Percentiles rank a stretch among this genome's conserved stretches.
These are phyloP conservation scores for Phylloporus arenicola DNA, from an alignment of 768 basidiomycete species.

Conservation along the genomic window DNA sequence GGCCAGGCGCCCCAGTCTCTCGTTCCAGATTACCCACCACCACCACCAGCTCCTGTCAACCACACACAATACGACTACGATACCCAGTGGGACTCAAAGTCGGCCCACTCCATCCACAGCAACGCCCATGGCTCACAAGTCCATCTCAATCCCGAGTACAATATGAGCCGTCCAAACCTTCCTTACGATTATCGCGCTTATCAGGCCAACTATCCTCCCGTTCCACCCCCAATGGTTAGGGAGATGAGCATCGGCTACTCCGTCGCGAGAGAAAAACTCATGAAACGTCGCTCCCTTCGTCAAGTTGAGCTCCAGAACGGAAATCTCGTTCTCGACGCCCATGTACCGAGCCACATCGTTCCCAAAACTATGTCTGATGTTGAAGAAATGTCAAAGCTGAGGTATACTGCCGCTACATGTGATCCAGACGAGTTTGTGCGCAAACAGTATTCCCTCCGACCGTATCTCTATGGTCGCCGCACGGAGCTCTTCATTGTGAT, in stretches of 20 bases:
- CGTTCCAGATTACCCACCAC: conserved; percentile 35
- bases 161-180: conserved; percentile 45
- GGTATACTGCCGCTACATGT: conserved; percentile 85
- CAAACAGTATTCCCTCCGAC: conserved; percentile 71
- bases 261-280: conserved; percentile 68
- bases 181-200: conserved; percentile 36
- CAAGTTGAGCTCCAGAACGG: conserved; percentile 78
- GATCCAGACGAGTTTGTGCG: conserved; percentile 86
- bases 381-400: conserved; percentile 79
- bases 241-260: conserved; percentile 55
- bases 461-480: conserved; percentile 69
- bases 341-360: conserved; percentile 72
- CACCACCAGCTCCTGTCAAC: conserved; percentile 17
- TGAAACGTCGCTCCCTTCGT: conserved; percentile 73
- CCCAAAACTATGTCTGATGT: conserved; percentile 56
- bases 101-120: conserved; percentile 58
- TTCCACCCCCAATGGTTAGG: conserved; percentile 44
- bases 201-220: conserved; percentile 56
- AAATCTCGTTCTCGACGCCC: conserved; percentile 80
- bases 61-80: conserved; percentile 42
- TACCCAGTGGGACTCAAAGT: conserved; percentile 46
- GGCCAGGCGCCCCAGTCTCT: conserved; percentile 29
- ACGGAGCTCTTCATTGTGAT: conserved; percentile 95
- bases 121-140: conserved; percentile 60
- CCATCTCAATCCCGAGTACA: conserved; percentile 61